A percentile compares a stretch with the other conserved stretches of the same genome.
Evolutionary conservation across 2,329 filamentous ascomycete species (phyloP).

Genomic region (Didymella sp.): DNA sequence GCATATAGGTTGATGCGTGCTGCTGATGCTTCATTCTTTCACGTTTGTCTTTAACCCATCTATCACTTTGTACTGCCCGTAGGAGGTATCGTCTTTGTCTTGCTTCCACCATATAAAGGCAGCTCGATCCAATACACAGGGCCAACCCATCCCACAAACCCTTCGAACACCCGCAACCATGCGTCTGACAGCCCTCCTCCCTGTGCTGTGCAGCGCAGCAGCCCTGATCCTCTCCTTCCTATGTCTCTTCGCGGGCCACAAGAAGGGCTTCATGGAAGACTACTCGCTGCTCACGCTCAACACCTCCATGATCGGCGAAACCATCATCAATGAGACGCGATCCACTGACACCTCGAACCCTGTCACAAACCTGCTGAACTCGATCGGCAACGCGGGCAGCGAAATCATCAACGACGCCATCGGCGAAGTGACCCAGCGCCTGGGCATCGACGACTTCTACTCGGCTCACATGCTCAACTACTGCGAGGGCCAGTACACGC

Average conservation of each 20-base stretch:
- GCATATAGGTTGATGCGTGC: conserved; percentile 13
- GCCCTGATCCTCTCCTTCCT: conserved; percentile 66
- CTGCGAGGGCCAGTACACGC: conserved; percentile 61
- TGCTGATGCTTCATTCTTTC: conserved; percentile 2
- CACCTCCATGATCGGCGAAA: conserved; percentile 61
- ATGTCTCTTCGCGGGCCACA: conserved; percentile 67
- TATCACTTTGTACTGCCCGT: conserved; percentile 6
- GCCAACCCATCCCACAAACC: not conserved
- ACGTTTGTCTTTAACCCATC: conserved; percentile 9
- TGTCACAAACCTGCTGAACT: conserved; percentile 42
- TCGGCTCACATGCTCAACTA: conserved; percentile 66
- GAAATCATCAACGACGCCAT: conserved; percentile 48
- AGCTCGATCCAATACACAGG: conserved; percentile 2
- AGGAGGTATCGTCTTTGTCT: conserved; percentile 1
- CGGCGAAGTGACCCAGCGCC: conserved; percentile 55
- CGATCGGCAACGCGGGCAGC: conserved; percentile 45
- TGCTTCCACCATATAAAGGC: not conserved
- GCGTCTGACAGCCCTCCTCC: conserved; percentile 59
- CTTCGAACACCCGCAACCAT: conserved; percentile 41
- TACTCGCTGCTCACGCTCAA: conserved; percentile 66
- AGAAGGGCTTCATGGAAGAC: conserved; percentile 62
- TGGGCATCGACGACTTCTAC: conserved; percentile 68
- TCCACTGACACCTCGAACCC: conserved; percentile 34
- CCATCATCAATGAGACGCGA: conserved; percentile 42
- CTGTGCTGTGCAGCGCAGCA: conserved; percentile 58